Evolutionary conservation across 768 basidiomycete genomes (phyloP).

Genomic region (Termitomyces sp.): DNA sequence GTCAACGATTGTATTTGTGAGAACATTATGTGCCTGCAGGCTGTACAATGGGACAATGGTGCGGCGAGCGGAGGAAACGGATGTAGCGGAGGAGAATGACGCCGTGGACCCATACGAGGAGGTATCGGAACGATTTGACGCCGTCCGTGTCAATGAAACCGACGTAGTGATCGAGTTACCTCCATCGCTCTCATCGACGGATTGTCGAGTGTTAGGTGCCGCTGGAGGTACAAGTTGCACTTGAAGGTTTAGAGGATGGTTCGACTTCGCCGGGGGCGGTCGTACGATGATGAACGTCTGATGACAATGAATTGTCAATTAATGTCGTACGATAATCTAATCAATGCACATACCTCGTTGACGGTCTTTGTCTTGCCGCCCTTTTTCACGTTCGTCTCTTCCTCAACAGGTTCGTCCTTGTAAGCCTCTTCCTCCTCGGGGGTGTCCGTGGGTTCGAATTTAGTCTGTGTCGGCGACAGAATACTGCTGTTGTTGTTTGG

Average conservation of each 20-base stretch:
- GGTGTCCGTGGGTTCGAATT: conserved; percentile 11
- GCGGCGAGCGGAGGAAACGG: conserved; percentile 51
- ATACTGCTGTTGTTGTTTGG: conserved; percentile 6
- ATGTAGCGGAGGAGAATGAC: conserved; percentile 34
- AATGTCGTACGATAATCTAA: conserved; percentile 5
- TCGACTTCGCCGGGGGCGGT: conserved; percentile 4
- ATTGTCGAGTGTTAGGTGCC: conserved; percentile 42
- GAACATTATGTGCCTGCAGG: conserved; percentile 82
- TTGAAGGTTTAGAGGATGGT: conserved; percentile 14
- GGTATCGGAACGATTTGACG: conserved; percentile 58
- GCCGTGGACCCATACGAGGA: conserved; percentile 38
- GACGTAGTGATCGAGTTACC: conserved; percentile 15
- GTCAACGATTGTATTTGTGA: conserved; percentile 83
- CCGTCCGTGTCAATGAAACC: conserved; percentile 36
- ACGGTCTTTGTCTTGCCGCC: conserved; percentile 36
- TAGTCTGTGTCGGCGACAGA: neutral
- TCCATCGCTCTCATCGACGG: conserved; percentile 35
- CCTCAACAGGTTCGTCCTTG: conserved; percentile 15
- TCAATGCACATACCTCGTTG: conserved; percentile 40
- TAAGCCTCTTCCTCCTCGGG: conserved; percentile 19
- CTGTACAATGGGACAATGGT: conserved; percentile 86
- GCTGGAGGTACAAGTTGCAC: conserved; percentile 44
- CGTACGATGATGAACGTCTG: conserved; percentile 13
- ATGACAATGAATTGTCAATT: neutral
- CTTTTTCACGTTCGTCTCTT: conserved; percentile 33